phyloP scores from a whole-genome alignment of 2,329 filamentous ascomycete genomes.

The Fusarium pseudograminearum region DNA sequence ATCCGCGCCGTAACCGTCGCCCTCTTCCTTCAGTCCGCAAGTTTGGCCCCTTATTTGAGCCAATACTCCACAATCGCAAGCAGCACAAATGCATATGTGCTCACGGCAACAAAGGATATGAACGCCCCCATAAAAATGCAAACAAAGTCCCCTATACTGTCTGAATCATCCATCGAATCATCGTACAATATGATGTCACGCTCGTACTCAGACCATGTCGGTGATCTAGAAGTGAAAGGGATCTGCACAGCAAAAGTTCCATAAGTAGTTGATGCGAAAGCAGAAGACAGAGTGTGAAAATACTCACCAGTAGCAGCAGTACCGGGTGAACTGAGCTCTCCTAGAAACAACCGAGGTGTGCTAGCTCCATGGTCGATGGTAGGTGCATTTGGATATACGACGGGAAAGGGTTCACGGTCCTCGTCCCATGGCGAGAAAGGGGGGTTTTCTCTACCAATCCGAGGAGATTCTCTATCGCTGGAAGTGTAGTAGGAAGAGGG shows the following conservation, averaged over 20 bases:
- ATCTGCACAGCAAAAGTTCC: background rate
- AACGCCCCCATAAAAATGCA: background rate
- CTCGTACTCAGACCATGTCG: background rate
- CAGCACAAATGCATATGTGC: background rate
- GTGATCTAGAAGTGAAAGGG: background rate
- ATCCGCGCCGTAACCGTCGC: background rate
- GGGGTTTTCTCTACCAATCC: background rate
- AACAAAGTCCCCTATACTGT: background rate
- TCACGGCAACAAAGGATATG: background rate
- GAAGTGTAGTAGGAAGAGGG: background rate
- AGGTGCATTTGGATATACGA: no score
- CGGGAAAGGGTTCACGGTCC: background rate
- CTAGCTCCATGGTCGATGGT: background rate
- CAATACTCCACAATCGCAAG: background rate
- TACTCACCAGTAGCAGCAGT: background rate
- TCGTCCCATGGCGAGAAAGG: background rate
- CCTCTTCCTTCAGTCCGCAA: background rate
- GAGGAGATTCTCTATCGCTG: background rate
- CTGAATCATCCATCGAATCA: background rate
- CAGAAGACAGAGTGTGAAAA: no score
- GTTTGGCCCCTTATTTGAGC: background rate
- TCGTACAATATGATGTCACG: background rate
- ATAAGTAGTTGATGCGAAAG: background rate
- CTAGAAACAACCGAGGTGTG: background rate
- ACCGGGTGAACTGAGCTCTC: background rate